Base-by-base conservation (phyloP, 2,329 filamentous ascomycete species). In the Aspergillus brunneoviolaceus region DNA sequence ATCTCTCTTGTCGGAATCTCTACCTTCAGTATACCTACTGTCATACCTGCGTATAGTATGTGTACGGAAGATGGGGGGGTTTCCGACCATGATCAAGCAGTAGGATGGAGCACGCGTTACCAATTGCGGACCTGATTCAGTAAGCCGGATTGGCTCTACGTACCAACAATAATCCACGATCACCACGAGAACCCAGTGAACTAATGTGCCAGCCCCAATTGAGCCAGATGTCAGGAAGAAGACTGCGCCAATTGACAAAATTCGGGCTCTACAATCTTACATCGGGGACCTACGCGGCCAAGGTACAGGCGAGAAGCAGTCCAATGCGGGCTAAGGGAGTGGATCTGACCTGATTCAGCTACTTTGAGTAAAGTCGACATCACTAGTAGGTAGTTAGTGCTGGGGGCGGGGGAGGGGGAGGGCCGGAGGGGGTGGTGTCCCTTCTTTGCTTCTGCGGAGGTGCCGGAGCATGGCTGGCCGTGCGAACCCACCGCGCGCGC, bases 261-360 rank as follows among this genome's bases (percentile, higher is more conserved):
- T 51, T 51, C 49, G 49, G 55, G 55, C 50, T 58, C 39, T 49
- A 58, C 45, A 25, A 33, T 48, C 49, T 31, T 51, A 49, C 35
- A 45, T 58, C 55, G 55, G 55, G 55, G 55, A 35, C 45, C 55
- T 52, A 58, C 49, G 55, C 49, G 49, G 49, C 49, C 49, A 31
- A 11, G 25, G 21, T 14, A 19, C 9, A 3, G 39, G 16, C 16
- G 39, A 45, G 39, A 19, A 19, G 39, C 3, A 19, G 16, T n/a
- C 39, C 39, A 45, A 45, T 45, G 16, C 16, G 16, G 16, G 14
- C 39, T 45, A 19, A 45, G 39, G 16, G 16, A 45, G 39, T 45
- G 39, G 39, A 45, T 19, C 39, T 45, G 39, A 35, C 39, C 39
- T 45, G 39, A 45, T 19, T 45, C 39, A 55, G 25, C n/a, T 29